Evolutionary conservation across 768 basidiomycete genomes (phyloP).

Genomic region (Kwoniella bestiolae): DNA sequence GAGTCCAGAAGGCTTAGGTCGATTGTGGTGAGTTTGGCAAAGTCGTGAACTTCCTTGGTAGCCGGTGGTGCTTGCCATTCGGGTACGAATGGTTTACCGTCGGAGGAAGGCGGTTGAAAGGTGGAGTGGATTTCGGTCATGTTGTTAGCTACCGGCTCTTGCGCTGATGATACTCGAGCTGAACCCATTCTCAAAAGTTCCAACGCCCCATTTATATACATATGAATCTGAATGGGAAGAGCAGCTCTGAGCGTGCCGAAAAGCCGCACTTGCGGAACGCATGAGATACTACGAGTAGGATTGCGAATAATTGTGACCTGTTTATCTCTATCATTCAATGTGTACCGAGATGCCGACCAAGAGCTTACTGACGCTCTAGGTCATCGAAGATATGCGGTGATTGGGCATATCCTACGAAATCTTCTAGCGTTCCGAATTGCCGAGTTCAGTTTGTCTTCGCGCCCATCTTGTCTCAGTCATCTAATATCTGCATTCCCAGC

Average conservation of each 20-base stretch:
- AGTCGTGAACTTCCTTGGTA: constrained; percentile 10
- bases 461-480: not conserved
- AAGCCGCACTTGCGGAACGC: not conserved
- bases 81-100: constrained; percentile 16
- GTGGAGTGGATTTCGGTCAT: constrained; percentile 4
- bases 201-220: not conserved
- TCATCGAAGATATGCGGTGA: not conserved
- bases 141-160: not conserved
- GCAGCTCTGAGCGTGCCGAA: not conserved
- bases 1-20: constrained; percentile 29
- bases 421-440: not conserved
- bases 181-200: not conserved
- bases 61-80: constrained; percentile 18
- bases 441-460: not conserved
- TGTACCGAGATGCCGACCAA: constrained; percentile 1
- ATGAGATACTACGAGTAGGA: not conserved
- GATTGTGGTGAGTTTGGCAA: constrained; percentile 25
- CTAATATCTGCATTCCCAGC: not conserved
- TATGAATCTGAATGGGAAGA: not conserved
- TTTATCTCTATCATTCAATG: not conserved
- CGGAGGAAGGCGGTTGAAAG: constrained; percentile 4
- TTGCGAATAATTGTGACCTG: not conserved
- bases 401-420: constrained; percentile 4
- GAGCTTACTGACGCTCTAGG: not conserved
- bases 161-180: not conserved